Evolutionary conservation across 345 rosid species (phyloP).

Genomic region (Brassica carinata): DNA sequence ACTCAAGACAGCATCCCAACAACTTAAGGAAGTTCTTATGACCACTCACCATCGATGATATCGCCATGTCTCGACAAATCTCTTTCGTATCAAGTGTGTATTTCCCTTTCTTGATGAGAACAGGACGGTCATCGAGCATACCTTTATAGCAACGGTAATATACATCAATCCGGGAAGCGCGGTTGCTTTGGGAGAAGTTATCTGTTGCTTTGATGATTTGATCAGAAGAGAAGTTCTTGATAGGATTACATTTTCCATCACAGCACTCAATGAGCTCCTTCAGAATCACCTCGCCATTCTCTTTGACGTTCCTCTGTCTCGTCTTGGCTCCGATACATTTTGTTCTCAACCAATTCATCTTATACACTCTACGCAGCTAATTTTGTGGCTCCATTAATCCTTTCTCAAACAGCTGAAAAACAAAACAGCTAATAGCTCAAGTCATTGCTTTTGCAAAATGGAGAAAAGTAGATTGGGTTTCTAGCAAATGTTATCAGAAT

Average conservation of each 20-base stretch:
- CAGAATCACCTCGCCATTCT: constrained; percentile 22
- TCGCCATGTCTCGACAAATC: constrained; percentile 30
- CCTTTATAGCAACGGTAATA: constrained; percentile 35
- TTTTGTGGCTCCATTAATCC: background rate
- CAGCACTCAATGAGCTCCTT: constrained; percentile 26
- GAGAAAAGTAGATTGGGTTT: background rate
- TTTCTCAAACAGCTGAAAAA: constrained; percentile 12
- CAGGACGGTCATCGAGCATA: constrained; percentile 30
- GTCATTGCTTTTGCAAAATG: background rate
- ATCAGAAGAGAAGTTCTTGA: constrained; percentile 24
- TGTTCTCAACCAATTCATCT: constrained; percentile 28
- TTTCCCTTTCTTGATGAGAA: constrained; percentile 34
- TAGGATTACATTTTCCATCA: constrained; percentile 35
- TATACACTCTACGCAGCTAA: background rate
- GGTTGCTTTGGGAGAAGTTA: constrained; percentile 30
- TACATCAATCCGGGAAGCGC: constrained; percentile 28
- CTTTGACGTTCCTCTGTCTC: constrained; percentile 3
- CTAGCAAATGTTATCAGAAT: background rate
- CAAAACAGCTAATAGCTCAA: background rate
- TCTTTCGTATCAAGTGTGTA: constrained; percentile 21
- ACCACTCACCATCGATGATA: constrained; percentile 35
- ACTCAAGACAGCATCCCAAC: constrained; percentile 35
- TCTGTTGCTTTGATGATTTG: constrained; percentile 38
- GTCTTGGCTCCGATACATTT: constrained; percentile 4
- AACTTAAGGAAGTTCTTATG: constrained; percentile 35